Conservation (phyloP, 345 rosid genomes). For the Syzygium aromaticum region DNA sequence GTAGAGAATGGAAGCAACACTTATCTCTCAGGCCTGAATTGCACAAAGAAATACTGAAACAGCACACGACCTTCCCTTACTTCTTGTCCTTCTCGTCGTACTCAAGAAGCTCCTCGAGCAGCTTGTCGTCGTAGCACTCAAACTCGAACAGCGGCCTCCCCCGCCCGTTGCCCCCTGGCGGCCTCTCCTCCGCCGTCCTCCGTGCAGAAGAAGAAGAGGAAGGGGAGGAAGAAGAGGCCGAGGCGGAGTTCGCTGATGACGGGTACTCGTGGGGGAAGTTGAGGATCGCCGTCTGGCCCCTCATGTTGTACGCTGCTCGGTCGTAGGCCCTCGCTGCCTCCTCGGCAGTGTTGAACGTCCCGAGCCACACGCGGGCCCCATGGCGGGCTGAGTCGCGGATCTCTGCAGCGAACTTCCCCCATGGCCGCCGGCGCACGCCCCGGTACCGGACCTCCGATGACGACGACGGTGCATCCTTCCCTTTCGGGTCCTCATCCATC, state of each 20-base stretch:
- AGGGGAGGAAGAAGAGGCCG: conserved; percentile 7
- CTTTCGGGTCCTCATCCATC: conserved; percentile 17
- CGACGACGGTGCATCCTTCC: neutral
- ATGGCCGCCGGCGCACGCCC: conserved; percentile 77
- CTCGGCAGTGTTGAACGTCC: conserved; percentile 82
- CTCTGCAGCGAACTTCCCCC: conserved; percentile 96
- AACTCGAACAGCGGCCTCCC: conserved; percentile 56
- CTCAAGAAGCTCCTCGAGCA: conserved; percentile 80
- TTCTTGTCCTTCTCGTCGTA: conserved; percentile 36
- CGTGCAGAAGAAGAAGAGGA: conserved; percentile 29
- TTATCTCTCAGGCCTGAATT: neutral
- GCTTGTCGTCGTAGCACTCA: conserved; percentile 63
- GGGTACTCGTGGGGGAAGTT: conserved; percentile 79
- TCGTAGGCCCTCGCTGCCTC: conserved; percentile 91
- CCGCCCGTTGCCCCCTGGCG: neutral
- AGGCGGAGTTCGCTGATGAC: conserved; percentile 14
- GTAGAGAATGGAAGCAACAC: neutral
- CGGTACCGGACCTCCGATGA: conserved; percentile 36
- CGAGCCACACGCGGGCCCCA: conserved; percentile 86
- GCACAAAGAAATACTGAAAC: neutral
- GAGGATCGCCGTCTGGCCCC: conserved; percentile 69
- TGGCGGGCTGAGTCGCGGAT: conserved; percentile 68
- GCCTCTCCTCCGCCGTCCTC: neutral
- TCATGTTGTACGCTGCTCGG: conserved; percentile 74
- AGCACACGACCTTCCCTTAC: neutral